Evolutionary conservation across 2,329 filamentous ascomycete species (phyloP), one percentile per base, ranked within the genome.

Genomic region (Sclerotinia borealis): DNA sequence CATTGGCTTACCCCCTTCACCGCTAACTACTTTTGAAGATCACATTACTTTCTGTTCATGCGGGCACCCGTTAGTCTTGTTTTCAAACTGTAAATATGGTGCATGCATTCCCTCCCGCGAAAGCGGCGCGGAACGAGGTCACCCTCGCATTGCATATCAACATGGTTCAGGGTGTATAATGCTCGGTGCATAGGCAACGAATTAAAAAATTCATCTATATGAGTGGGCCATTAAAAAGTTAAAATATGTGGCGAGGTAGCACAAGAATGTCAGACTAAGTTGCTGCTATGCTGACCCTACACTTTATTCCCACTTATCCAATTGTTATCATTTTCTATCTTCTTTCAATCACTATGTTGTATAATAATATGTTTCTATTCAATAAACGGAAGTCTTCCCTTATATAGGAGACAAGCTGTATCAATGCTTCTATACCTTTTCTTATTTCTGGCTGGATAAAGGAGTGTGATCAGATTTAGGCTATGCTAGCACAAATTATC

Each of bases 61-160:
- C 70, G 71, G 62, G 66, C 61, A 68, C 55, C 70, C 70, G 70
- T 67, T 68, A 67, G 67, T 68, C 63, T 43, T 59, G 64, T 67
- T 60, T 65, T 66, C 41, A 61, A 45, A 25, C 47, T 67, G 65
- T 65, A 65, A 37, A 47, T 37, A 39, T 65, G 61, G 48, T 69
- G 68, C 69, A 69, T 69, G 68, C 69, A 69, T 70, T 71, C 68
- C 68, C 68, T 65, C 52, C 66, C 66, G 67, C 67, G 65, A 71
- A 64, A 65, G 66, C 68, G 70, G 71, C 68, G 69, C 69, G 70
- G 69, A 68, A 65, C 68, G 66, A 64, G 58, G 60, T 41, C 60
- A 62, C 50, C 60, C 51, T 58, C 50, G 51, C 51, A 58, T 56
- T 62, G 41, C 60, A 62, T 62, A 48, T n/a, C 8, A 8, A 36